A percentile compares a stretch with the other conserved stretches of the same genome.
phyloP scores from a whole-genome alignment of 2,329 filamentous ascomycete species.

The Lachnellula suecica region DNA sequence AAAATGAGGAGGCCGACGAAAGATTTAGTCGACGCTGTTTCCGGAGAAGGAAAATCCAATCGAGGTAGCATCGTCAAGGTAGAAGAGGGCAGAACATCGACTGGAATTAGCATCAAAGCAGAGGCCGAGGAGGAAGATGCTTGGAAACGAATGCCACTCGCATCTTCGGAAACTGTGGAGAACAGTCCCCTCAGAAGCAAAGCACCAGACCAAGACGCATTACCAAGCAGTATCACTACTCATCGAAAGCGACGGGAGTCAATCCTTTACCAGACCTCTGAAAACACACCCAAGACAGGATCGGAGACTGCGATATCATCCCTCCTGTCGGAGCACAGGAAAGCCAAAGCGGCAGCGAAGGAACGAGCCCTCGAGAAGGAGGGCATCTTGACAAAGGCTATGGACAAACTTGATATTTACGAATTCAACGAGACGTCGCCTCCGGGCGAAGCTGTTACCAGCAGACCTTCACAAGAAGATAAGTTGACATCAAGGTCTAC shows the following conservation, averaged over 20 bases:
- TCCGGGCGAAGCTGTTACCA: constrained; percentile 8
- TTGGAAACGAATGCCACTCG: constrained; percentile 30
- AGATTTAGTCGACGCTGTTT: constrained; percentile 72
- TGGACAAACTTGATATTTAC: constrained; percentile 29
- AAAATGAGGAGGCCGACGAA: constrained; percentile 84
- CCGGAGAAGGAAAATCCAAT: constrained; percentile 55
- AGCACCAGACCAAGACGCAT: constrained; percentile 14
- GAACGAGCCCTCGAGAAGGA: constrained; percentile 20
- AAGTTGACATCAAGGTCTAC: constrained; percentile 20
- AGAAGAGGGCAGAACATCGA: constrained; percentile 14
- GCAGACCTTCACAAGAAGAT: constrained; percentile 13
- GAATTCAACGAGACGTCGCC: constrained; percentile 28
- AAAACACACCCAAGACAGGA: constrained; percentile 15
- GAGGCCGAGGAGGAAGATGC: constrained; percentile 30
- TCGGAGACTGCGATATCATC: constrained; percentile 29
- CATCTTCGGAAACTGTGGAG: constrained; percentile 24
- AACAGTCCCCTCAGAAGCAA: constrained; percentile 33
- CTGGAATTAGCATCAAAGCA: constrained; percentile 23
- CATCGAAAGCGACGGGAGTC: constrained; percentile 34
- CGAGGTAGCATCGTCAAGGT: constrained; percentile 26
- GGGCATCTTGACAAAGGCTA: constrained; percentile 14
- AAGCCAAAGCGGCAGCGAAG: constrained; percentile 25
- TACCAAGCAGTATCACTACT: constrained; percentile 29
- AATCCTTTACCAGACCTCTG: constrained; percentile 25
- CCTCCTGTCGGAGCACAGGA: constrained; percentile 30